A percentile compares a stretch with the other conserved stretches of the same genome.
These are phyloP conservation scores for Phytophthora boehmeriae DNA, from an alignment of 352 stramenopile genomes.

Conservation along the genomic window DNA sequence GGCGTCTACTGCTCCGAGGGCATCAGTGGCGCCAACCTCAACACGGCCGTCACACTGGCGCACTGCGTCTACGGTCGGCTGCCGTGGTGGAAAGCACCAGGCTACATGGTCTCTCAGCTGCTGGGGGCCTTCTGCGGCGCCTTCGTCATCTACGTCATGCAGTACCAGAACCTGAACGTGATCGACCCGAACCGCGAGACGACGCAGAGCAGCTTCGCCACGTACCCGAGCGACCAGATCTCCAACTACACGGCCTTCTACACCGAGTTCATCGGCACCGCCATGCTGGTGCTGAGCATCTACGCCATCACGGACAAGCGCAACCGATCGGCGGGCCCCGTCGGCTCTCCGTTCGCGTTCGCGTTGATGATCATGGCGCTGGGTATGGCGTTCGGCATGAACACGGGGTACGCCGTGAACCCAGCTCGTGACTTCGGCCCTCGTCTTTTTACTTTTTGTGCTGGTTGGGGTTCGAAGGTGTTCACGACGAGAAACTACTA, in stretches of 20 bases:
- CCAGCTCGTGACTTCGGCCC: constrained; percentile 1
- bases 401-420: constrained; percentile 4
- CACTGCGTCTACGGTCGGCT: constrained; percentile 2
- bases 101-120: neutral
- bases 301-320: constrained; percentile 5
- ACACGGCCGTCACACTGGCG: constrained; percentile 1
- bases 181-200: constrained; percentile 4
- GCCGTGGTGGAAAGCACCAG: constrained; percentile 1
- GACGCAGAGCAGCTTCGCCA: constrained; percentile 2
- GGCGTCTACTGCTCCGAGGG: constrained; percentile 3
- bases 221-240: constrained; percentile 4
- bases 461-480: constrained; percentile 1
- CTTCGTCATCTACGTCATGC: constrained; percentile 5
- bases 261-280: constrained; percentile 3
- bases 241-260: constrained; percentile 5
- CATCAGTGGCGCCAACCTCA: neutral
- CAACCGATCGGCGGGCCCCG: constrained; percentile 1
- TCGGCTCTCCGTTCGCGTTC: neutral
- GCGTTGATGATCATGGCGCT: neutral
- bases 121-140: neutral
- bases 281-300: constrained; percentile 4
- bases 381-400: constrained; percentile 3
- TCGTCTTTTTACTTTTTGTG: constrained; percentile 1
- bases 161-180: constrained; percentile 7
- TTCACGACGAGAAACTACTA: constrained; percentile 3